Evolutionary conservation across 768 basidiomycete genomes (phyloP).

Genomic region (Hysterangium stoloniferum): DNA sequence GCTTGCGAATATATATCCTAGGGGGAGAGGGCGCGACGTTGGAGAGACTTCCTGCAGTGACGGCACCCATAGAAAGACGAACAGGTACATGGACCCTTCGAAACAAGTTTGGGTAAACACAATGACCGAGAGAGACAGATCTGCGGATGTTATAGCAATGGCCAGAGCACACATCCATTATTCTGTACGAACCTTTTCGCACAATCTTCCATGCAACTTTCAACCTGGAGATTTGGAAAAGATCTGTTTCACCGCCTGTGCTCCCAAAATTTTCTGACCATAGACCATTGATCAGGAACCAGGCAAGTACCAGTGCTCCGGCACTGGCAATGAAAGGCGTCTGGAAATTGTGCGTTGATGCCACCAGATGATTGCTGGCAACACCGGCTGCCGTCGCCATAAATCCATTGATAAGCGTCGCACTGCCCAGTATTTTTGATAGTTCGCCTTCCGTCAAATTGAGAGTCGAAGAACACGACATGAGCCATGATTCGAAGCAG

Average conservation of each 20-base stretch:
- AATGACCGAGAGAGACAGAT: constrained; percentile 53
- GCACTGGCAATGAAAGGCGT: constrained; percentile 65
- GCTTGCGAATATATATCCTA: constrained; percentile 73
- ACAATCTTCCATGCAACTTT: constrained; percentile 53
- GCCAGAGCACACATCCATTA: not conserved
- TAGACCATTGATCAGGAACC: constrained; percentile 44
- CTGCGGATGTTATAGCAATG: constrained; percentile 25
- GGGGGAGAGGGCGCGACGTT: constrained; percentile 39
- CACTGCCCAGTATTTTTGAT: constrained; percentile 63
- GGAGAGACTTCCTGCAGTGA: constrained; percentile 56
- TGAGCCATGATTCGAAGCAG: constrained; percentile 71
- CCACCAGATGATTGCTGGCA: constrained; percentile 57
- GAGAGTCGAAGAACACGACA: constrained; percentile 48
- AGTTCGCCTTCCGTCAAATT: constrained; percentile 50
- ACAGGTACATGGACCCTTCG: constrained; percentile 80
- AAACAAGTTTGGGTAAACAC: constrained; percentile 75
- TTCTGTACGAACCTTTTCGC: constrained; percentile 31
- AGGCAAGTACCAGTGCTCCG: constrained; percentile 42
- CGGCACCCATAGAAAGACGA: constrained; percentile 80
- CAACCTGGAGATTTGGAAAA: constrained; percentile 47
- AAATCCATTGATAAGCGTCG: constrained; percentile 65
- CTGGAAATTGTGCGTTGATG: constrained; percentile 40
- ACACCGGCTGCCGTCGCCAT: constrained; percentile 64
- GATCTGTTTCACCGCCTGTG: constrained; percentile 30
- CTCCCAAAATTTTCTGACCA: constrained; percentile 72